A percentile compares a stretch with the other conserved stretches of the same genome.
Evolutionary conservation across 2,329 filamentous ascomycete genomes (phyloP).

Genomic region (Eutypella sp.): DNA sequence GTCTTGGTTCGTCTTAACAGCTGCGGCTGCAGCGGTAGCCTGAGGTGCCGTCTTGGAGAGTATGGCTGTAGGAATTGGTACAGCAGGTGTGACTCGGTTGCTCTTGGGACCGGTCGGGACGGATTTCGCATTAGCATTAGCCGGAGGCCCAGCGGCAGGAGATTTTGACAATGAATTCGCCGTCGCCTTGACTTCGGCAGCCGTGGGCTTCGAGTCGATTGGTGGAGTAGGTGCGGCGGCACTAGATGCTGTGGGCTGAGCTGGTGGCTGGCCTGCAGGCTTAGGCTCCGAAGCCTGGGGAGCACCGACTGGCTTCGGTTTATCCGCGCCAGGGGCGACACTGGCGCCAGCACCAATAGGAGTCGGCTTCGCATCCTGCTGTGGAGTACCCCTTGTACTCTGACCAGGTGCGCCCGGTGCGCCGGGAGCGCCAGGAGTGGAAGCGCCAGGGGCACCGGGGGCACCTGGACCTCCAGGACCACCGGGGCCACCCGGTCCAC

Average conservation of each 20-base stretch:
- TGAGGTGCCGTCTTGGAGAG: constrained; percentile 23
- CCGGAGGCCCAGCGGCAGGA: constrained; percentile 26
- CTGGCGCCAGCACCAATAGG: constrained; percentile 48
- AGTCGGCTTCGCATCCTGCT: constrained; percentile 40
- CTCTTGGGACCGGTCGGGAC: constrained; percentile 44
- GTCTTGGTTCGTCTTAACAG: constrained; percentile 34
- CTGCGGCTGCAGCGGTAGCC: constrained; percentile 20
- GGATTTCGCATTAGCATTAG: constrained; percentile 29
- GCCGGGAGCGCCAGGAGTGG: constrained; percentile 41
- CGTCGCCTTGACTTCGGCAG: constrained; percentile 47
- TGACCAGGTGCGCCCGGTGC: constrained; percentile 33
- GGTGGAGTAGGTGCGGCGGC: constrained; percentile 58
- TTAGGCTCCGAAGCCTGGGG: constrained; percentile 51
- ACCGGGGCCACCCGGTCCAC: constrained; percentile 41
- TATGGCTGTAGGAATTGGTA: constrained; percentile 54
- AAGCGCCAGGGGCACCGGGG: constrained; percentile 40
- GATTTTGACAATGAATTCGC: constrained; percentile 43
- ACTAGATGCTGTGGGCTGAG: constrained; percentile 36
- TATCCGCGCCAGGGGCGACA: constrained; percentile 42
- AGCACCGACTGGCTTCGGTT: constrained; percentile 39
- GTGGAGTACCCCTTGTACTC: constrained; percentile 27
- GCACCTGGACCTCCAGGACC: constrained; percentile 33
- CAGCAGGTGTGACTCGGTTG: constrained; percentile 57
- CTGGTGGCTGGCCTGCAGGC: constrained; percentile 39
- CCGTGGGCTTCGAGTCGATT: constrained; percentile 63